phyloP scores from a whole-genome alignment of 345 rosid genomes.

The Pugionium dolabratum region DNA sequence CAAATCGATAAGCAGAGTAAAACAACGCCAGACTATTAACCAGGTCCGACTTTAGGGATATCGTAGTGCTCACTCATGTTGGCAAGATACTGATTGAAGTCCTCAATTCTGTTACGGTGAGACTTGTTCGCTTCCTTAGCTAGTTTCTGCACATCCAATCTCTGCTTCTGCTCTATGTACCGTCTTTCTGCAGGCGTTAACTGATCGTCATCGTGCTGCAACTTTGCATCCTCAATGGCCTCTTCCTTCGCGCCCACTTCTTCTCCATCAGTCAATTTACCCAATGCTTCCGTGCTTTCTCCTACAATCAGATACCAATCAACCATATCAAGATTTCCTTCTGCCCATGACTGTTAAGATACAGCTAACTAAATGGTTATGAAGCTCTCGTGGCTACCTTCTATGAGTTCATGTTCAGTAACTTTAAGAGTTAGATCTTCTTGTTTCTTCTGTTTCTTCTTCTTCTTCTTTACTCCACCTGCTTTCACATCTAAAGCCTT shows the following conservation, averaged over 20 bases:
- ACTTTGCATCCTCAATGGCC: conserved; percentile 49
- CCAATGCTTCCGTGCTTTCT: conserved; percentile 39
- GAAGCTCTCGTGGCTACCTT: conserved; percentile 40
- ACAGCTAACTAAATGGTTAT: neutral
- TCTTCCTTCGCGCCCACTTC: conserved; percentile 43
- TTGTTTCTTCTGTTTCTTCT: conserved; percentile 65
- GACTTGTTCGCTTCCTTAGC: conserved; percentile 78
- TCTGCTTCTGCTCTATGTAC: conserved; percentile 73
- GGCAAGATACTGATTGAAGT: conserved; percentile 81
- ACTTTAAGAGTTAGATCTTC: conserved; percentile 46
- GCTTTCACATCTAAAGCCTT: conserved; percentile 89
- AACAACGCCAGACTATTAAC: conserved; percentile 41
- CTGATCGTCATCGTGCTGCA: conserved; percentile 49
- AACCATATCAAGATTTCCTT: neutral
- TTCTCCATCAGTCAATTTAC: conserved; percentile 39
- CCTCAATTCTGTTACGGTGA: conserved; percentile 82
- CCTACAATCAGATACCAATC: conserved; percentile 33
- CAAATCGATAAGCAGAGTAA: conserved; percentile 25
- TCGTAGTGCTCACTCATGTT: conserved; percentile 92
- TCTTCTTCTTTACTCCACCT: conserved; percentile 72
- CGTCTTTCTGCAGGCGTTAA: conserved; percentile 71
- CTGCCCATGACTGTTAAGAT: neutral
- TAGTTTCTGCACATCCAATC: conserved; percentile 57
- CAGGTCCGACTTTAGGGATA: conserved; percentile 93
- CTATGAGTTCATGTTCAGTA: conserved; percentile 48